phyloP scores from a whole-genome alignment of 371 early-diverging fungal genomes.

The Thermomucor indicae-seudaticae region DNA sequence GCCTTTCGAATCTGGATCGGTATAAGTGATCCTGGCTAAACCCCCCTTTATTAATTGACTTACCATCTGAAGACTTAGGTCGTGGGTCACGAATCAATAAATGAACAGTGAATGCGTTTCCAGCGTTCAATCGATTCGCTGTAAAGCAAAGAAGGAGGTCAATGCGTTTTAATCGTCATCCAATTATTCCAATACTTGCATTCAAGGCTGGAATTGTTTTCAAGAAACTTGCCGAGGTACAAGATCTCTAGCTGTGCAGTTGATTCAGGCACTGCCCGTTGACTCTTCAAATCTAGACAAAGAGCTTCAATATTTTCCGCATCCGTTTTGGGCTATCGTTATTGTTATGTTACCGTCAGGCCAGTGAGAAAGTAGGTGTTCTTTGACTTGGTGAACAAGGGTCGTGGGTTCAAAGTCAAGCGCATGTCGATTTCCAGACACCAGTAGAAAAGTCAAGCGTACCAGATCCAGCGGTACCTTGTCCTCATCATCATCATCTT shows the following conservation, averaged over 20 bases:
- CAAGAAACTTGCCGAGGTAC: slow-evolving; percentile 28
- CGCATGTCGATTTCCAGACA: slow-evolving; percentile 25
- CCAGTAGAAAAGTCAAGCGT: slow-evolving; percentile 21
- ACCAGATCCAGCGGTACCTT: slow-evolving; percentile 17
- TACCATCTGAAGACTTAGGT: slow-evolving; percentile 11
- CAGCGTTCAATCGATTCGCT: slow-evolving; percentile 15
- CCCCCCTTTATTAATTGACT: background rate
- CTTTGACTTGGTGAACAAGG: slow-evolving; percentile 19
- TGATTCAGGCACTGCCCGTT: slow-evolving; percentile 12
- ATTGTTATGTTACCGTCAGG: slow-evolving; percentile 35
- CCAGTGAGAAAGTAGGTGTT: slow-evolving; percentile 19
- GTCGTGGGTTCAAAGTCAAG: slow-evolving; percentile 19
- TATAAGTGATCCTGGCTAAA: background rate
- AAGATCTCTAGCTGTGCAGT: slow-evolving; percentile 18
- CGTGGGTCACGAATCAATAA: slow-evolving; percentile 12
- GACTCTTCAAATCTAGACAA: background rate
- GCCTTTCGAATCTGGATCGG: slow-evolving; percentile 6
- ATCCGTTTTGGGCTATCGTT: no score
- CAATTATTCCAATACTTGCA: slow-evolving; percentile 4
- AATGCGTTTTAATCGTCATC: background rate
- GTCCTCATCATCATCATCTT: slow-evolving; percentile 3
- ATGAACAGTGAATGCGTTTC: slow-evolving; percentile 14
- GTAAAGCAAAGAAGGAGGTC: background rate
- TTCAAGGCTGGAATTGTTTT: slow-evolving; percentile 19
- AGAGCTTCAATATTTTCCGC: no score